Base-by-base conservation (phyloP, 192 early-diverging fungal species). In the Polychytrium aggregatum region DNA sequence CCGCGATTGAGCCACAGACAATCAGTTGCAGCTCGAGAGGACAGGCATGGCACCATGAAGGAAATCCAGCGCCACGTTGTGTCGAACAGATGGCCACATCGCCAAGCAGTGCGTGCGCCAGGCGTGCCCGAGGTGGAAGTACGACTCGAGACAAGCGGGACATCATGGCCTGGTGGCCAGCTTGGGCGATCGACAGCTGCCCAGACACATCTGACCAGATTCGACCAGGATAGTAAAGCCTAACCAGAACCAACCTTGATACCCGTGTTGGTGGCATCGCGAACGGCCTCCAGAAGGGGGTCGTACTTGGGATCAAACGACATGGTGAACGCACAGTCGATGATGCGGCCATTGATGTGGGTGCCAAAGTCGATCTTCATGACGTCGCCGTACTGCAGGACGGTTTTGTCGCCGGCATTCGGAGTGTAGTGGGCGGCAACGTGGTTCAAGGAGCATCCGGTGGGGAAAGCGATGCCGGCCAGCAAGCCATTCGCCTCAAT, bases 371-470 rank as follows among this genome's bases (percentile, higher is more conserved):
- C 95, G 20, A 98, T 70, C 79, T 98, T 98, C 70, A 89, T 76
- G 9, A 98, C 90, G 69, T 97, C 93, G 36, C 81, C 90, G 36
- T 91, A 74, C 46, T 78, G 44, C 40, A 98, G 45, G 1, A 95
- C 86, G 5, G 87, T 91, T 48, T 79, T 85, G 53, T 98, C 92
- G 7, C 95, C 93, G n/a, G 86, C 76, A 57, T 97, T 98, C 1
- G 95, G 95, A 21, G 95, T 97, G 53, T 85, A 98, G 55, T 98
- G 95, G 10, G 95, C 95, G 8, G 95, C 95, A 50, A 86, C 86
- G 55, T 97, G 78, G 59, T 98, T 97, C 25, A 97, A 52, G 1
- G 92, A 96, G 44, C 77, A 72, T 20, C 95, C 95, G 4, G 91
- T 97, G 11, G 95, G 95, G 63, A 98, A 98, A 8, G 87, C 95